Conservation (phyloP, 495 filamentous ascomycete genomes). For the Aspergillus diversus region DNA sequence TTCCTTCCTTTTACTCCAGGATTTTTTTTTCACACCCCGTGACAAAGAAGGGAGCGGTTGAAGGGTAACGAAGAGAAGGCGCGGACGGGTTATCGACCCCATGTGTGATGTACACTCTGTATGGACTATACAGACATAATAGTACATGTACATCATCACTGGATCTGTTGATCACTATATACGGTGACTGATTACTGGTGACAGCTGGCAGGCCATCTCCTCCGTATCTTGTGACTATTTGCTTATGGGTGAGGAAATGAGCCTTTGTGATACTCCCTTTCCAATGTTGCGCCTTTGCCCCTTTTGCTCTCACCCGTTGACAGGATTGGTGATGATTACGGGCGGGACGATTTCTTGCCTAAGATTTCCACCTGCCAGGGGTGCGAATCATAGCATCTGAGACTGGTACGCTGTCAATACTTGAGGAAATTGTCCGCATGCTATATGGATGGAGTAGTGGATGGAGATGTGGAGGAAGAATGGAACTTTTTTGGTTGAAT, state of each 20-base stretch:
- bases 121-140: background rate
- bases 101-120: background rate
- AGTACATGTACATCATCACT: conserved; percentile 18
- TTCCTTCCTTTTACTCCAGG: conserved; percentile 1
- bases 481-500: background rate
- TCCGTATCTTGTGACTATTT: conserved; percentile 27
- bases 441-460: background rate
- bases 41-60: conserved; percentile 19
- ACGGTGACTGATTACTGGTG: conserved; percentile 23
- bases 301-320: background rate
- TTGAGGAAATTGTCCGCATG: conserved; percentile 16
- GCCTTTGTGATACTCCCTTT: conserved; percentile 23
- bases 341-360: background rate
- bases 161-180: conserved; percentile 15
- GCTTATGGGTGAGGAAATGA: conserved; percentile 11
- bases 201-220: conserved; percentile 29
- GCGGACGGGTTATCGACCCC: conserved; percentile 11
- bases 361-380: conserved; percentile 1
- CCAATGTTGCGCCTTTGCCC: conserved; percentile 9
- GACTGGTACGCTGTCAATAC: background rate
- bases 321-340: background rate
- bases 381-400: background rate
- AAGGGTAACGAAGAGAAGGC: conserved; percentile 3
- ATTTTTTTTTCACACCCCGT: conserved; percentile 19
- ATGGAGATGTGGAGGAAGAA: background rate